A percentile compares a stretch with the other conserved stretches of the same genome.
These are phyloP conservation scores for Pseudocercospora crystallina DNA, from an alignment of 2,329 filamentous ascomycete species.

Conservation along the genomic window DNA sequence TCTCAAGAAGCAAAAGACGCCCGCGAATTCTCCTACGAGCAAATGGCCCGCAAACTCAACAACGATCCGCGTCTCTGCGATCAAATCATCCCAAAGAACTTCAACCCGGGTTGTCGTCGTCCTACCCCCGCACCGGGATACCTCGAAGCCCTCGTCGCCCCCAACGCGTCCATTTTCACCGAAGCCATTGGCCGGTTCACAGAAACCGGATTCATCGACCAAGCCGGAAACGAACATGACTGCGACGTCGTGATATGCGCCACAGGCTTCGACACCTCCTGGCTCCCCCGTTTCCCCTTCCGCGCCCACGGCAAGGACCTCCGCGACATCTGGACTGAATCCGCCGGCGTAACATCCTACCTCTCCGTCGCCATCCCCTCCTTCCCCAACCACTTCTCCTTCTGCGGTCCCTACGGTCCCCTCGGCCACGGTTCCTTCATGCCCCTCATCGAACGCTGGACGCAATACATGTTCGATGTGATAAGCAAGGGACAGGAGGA, in stretches of 20 bases:
- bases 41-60: constrained; percentile 44
- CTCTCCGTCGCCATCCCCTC: constrained; percentile 42
- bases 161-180: constrained; percentile 37
- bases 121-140: constrained; percentile 45
- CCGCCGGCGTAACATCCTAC: constrained; percentile 41
- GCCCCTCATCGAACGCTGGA: constrained; percentile 43
- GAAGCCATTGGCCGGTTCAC: constrained; percentile 34
- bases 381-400: constrained; percentile 47
- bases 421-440: constrained; percentile 43
- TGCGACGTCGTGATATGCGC: constrained; percentile 40
- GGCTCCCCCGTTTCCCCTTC: constrained; percentile 36
- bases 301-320: constrained; percentile 32
- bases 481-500: constrained; percentile 44
- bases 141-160: constrained; percentile 40
- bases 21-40: constrained; percentile 38
- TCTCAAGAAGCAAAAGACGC: constrained; percentile 46
- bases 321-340: constrained; percentile 38
- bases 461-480: constrained; percentile 41
- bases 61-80: constrained; percentile 41
- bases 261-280: constrained; percentile 40
- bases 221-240: constrained; percentile 31
- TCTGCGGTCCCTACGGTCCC: constrained; percentile 45
- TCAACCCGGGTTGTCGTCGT: constrained; percentile 43
- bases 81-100: constrained; percentile 49
- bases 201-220: constrained; percentile 34